phyloP scores from a whole-genome alignment of 257 asterid genomes.

The Salvia miltiorrhiza region DNA sequence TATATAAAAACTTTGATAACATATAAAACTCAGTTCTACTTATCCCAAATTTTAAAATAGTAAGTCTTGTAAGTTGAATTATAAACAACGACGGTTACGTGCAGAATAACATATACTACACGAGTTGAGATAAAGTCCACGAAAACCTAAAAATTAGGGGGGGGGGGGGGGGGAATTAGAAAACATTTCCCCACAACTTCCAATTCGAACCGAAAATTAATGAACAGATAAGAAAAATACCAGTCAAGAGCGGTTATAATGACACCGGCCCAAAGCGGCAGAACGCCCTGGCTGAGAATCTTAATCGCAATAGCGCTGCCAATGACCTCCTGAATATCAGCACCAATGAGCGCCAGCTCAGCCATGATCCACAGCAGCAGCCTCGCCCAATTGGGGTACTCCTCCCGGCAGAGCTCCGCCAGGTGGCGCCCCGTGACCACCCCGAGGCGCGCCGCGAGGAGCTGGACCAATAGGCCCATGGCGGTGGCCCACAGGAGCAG shows the following conservation, averaged over 20 bases:
- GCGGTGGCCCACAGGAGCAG: slow-evolving; percentile 82
- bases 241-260: slow-evolving; percentile 74
- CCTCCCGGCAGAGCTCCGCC: slow-evolving; percentile 77
- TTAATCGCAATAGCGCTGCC: slow-evolving; percentile 84
- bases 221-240: slow-evolving; percentile 18
- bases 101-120: neutral
- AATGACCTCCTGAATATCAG: slow-evolving; percentile 86
- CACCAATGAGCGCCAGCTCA: slow-evolving; percentile 70
- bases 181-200: neutral
- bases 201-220: neutral
- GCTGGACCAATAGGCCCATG: slow-evolving; percentile 72
- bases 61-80: neutral
- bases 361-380: slow-evolving; percentile 72
- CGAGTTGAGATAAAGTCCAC: neutral
- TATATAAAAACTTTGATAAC: neutral
- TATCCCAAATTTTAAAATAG: neutral
- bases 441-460: slow-evolving; percentile 66
- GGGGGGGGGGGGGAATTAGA: neutral
- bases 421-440: slow-evolving; percentile 76
- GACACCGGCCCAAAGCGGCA: slow-evolving; percentile 83
- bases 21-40: neutral
- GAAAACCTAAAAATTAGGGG: neutral
- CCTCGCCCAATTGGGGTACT: slow-evolving; percentile 78
- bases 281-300: slow-evolving; percentile 48
- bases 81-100: neutral